Percentiles rank a stretch among this genome's conserved stretches.
These are phyloP conservation scores for Royoungia palumana DNA, from an alignment of 768 basidiomycete genomes.

Conservation along the genomic window DNA sequence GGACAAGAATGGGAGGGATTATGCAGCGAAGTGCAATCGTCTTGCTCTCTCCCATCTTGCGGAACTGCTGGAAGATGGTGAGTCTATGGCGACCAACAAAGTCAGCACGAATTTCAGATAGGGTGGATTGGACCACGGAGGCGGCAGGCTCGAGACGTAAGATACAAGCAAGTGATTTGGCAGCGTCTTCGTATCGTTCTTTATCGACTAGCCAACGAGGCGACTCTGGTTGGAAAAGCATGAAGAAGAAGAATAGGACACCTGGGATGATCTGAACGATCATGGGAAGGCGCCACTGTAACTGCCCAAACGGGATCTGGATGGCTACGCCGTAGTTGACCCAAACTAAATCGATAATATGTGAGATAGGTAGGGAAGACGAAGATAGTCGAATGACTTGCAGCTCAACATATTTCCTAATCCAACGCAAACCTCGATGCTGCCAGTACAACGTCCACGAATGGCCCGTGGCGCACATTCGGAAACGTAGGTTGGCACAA, in stretches of 20 bases:
- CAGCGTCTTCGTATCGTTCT: constrained; percentile 34
- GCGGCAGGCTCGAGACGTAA: constrained; percentile 23
- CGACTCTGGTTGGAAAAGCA: constrained; percentile 41
- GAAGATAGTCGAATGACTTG: constrained; percentile 12
- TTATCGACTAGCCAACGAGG: constrained; percentile 41
- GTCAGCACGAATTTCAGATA: constrained; percentile 36
- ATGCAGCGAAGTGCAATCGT: constrained; percentile 29
- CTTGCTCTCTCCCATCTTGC: constrained; percentile 33
- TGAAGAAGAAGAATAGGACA: constrained; percentile 32
- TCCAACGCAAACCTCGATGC: constrained; percentile 32
- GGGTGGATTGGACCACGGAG: constrained; percentile 27
- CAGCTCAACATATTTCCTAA: constrained; percentile 36
- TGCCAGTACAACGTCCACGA: constrained; percentile 37
- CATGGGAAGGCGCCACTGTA: constrained; percentile 40
- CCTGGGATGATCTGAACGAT: constrained; percentile 40
- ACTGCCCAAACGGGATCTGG: constrained; percentile 24
- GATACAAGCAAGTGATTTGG: constrained; percentile 30
- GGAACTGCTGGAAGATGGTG: constrained; percentile 24
- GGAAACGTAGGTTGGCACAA: constrained; percentile 37
- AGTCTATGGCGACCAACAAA: constrained; percentile 31
- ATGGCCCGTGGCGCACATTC: constrained; percentile 37
- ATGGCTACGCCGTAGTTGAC: constrained; percentile 34
- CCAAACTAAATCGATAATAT: constrained; percentile 27
- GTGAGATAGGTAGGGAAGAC: background rate
- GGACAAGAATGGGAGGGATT: constrained; percentile 32